phyloP scores from a whole-genome alignment of 768 basidiomycete species.

The Artomyces pyxidatus region DNA sequence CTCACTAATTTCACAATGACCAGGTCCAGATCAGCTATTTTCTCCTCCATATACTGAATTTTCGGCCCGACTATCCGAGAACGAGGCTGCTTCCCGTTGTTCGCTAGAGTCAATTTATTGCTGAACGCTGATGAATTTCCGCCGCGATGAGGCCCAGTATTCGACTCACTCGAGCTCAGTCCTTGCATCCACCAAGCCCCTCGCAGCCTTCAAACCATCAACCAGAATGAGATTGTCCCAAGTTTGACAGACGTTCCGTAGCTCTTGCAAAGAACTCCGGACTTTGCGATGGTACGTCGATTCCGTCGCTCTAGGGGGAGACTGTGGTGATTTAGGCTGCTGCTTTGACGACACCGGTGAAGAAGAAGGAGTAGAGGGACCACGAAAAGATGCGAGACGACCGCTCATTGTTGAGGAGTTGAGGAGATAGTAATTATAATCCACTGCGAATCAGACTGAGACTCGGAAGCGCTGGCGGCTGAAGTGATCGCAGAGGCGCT shows the following conservation, averaged over 20 bases:
- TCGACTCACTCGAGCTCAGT: slow-evolving; percentile 76
- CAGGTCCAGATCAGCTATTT: slow-evolving; percentile 48
- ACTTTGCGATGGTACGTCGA: slow-evolving; percentile 77
- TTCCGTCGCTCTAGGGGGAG: slow-evolving; percentile 41
- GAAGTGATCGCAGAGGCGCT: too few species aligned
- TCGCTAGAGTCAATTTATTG: slow-evolving; percentile 53
- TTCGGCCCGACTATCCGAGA: slow-evolving; percentile 56
- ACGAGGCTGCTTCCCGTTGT: slow-evolving; percentile 44
- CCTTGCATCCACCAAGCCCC: slow-evolving; percentile 62
- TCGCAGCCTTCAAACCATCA: slow-evolving; percentile 74
- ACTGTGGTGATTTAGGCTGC: slow-evolving; percentile 30
- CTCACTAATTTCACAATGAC: slow-evolving; percentile 62
- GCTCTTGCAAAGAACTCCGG: slow-evolving; percentile 58
- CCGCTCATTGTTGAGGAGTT: too few species aligned
- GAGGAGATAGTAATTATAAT: too few species aligned
- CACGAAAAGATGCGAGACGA: slow-evolving; percentile 70
- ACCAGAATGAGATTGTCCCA: slow-evolving; percentile 81
- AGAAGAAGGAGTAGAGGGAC: slow-evolving; percentile 67
- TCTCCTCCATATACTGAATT: slow-evolving; percentile 58
- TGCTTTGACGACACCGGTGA: slow-evolving; percentile 48
- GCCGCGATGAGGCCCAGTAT: neutral
- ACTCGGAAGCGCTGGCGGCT: too few species aligned
- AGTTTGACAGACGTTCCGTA: slow-evolving; percentile 51
- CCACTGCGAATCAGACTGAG: too few species aligned
- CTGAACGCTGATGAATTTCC: slow-evolving; percentile 26